Percentiles rank a stretch among this genome's conserved stretches.
Conservation (phyloP, 257 asterid species). For the Echium plantagineum region DNA sequence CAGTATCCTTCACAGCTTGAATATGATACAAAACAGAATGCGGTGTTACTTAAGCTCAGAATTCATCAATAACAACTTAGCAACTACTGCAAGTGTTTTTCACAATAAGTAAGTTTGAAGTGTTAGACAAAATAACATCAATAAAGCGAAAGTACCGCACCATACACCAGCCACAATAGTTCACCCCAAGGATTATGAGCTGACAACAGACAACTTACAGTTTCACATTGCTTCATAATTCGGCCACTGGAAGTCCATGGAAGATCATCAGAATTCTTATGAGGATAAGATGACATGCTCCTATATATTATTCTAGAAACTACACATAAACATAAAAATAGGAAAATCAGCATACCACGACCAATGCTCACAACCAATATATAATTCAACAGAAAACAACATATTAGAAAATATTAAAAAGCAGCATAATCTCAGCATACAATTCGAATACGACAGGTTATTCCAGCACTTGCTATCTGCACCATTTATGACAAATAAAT, state of each 20-base stretch:
- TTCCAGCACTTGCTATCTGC: constrained; percentile 19
- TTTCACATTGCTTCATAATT: constrained; percentile 8
- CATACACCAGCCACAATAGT: too few relatives aligned
- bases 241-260: constrained; percentile 24
- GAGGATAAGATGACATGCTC: constrained; percentile 14
- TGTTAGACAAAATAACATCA: not conserved
- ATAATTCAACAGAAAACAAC: not conserved
- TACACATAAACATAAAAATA: constrained; percentile 8
- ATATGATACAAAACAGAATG: not conserved
- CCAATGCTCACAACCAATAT: constrained; percentile 1
- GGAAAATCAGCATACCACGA: not conserved
- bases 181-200: too few relatives aligned
- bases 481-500: not conserved
- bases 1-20: too few relatives aligned
- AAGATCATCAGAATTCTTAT: constrained; percentile 18
- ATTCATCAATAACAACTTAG: not conserved
- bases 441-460: constrained; percentile 11
- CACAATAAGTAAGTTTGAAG: not conserved
- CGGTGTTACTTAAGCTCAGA: not conserved
- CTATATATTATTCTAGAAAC: constrained; percentile 14
- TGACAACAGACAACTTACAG: constrained; percentile 14
- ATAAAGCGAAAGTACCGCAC: not conserved
- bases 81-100: not conserved
- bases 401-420: not conserved
- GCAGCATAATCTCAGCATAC: constrained; percentile 6